Percentiles rank a stretch among this genome's conserved stretches.
Evolutionary conservation across 163 green algal species (phyloP).

Genomic region (Volvox carteri): DNA sequence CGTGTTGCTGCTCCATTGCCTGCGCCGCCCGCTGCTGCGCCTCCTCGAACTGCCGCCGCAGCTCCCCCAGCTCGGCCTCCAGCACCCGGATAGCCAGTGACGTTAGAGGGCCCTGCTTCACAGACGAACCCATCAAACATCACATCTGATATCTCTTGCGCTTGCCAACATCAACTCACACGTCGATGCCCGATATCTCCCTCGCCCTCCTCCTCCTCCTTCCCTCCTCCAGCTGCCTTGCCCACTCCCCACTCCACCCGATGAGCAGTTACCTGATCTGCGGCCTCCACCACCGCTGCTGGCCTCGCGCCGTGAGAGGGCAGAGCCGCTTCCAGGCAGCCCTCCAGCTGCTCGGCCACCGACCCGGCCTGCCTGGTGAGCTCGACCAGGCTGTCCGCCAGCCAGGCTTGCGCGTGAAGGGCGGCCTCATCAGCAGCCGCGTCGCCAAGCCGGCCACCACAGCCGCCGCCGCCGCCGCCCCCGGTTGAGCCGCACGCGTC

Average conservation of each 20-base stretch:
- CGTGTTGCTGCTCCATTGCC: slow-evolving; percentile 15
- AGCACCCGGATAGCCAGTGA: neutral
- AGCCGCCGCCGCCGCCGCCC: neutral
- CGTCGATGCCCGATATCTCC: too few species aligned
- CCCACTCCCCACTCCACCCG: too few species aligned
- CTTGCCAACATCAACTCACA: too few species aligned
- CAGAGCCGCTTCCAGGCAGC: slow-evolving; percentile 22
- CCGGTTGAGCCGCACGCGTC: neutral
- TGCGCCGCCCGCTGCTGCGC: slow-evolving; percentile 29
- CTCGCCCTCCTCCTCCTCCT: too few species aligned
- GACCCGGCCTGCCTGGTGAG: neutral
- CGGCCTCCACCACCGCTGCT: too few species aligned
- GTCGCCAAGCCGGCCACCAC: neutral
- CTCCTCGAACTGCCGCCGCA: slow-evolving; percentile 20
- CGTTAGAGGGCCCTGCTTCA: neutral
- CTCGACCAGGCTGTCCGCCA: slow-evolving; percentile 5
- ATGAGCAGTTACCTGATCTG: too few species aligned
- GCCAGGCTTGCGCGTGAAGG: slow-evolving; percentile 6
- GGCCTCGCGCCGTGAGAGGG: neutral
- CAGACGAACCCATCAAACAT: too few species aligned
- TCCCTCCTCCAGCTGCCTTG: too few species aligned
- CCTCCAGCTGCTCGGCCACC: neutral
- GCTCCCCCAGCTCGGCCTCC: slow-evolving; percentile 25
- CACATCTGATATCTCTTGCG: too few species aligned
- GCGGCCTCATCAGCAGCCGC: neutral